Base-by-base conservation (phyloP, 768 basidiomycete genomes). In the Lepiota venenata region DNA sequence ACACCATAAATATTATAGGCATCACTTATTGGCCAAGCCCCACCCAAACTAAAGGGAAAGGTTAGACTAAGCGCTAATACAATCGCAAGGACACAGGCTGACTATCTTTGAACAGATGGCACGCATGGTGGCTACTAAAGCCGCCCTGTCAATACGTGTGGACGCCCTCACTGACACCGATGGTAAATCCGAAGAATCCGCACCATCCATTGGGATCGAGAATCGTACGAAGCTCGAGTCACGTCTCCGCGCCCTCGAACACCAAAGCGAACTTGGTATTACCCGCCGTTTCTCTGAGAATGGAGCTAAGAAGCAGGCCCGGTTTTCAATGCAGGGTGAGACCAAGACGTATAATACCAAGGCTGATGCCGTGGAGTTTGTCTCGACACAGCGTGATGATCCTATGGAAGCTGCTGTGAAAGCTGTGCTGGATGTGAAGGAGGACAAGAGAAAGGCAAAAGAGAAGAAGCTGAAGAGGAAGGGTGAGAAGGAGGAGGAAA, bases 71-170 rank as follows among this genome's bases (percentile, higher is more conserved):
- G 16, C 3, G 29, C 11, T 27, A 7, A 16, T 14, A 39, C 50
- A 27, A 12, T 15, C 46, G 12, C 32, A 32, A 32, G 10, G 10
- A 16, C 21, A 10, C 35, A 38, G 27, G 16, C 56, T 50, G 58
- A 21, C 58, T 22, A 41, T 42, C 27, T 32, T 42, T 25, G 47
- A 50, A 5, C 62, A 91, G 87, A 98, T 98, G 97, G 97, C 97
- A 18, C 91, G 97, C 64, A 99, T 99, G 97, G 93, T 98, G 27
- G 95, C 97, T 46, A 98, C 97, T 45, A 99, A 99, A 77, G 87
- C 96, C 3, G 91, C 97, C 1, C 84, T 99, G 12, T 96, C 96
- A 4, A 93, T 97, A 63, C 96, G 97, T 70, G 93, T 98, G 36
- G 97, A 99, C 61, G 97, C 97, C 6, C 86, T 99, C 43, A 88